Conservation (phyloP, 352 stramenopile genomes). For the Globisporangium nagaii region DNA sequence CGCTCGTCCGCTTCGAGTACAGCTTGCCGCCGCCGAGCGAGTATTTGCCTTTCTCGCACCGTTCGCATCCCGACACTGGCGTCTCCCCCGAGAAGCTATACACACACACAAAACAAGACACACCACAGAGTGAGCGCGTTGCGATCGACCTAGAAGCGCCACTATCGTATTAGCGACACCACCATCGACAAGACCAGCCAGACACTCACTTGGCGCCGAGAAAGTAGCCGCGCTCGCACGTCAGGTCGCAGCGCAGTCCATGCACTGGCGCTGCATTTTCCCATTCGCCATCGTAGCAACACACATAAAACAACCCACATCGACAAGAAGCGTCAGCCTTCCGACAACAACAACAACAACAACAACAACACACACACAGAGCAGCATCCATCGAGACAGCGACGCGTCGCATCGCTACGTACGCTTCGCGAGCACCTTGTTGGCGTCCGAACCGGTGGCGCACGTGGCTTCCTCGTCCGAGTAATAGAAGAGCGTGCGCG, state of each 20-base stretch:
- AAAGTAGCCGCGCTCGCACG: slow-evolving; percentile 64
- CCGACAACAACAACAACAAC: neutral
- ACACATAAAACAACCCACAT: too few relatives aligned
- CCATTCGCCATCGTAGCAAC: too few relatives aligned
- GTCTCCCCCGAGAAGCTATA: slow-evolving; percentile 46
- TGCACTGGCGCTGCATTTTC: slow-evolving; percentile 66
- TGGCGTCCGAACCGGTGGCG: slow-evolving; percentile 20
- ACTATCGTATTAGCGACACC: neutral
- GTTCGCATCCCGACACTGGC: slow-evolving; percentile 68
- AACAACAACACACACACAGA: neutral
- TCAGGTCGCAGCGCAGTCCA: slow-evolving; percentile 61
- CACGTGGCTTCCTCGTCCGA: slow-evolving; percentile 47
- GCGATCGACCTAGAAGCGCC: too few relatives aligned
- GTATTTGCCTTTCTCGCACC: slow-evolving; percentile 66
- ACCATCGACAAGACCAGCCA: neutral
- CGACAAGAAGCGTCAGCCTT: too few relatives aligned
- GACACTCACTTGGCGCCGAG: slow-evolving; percentile 70
- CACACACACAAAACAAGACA: neutral
- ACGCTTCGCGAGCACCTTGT: slow-evolving; percentile 44
- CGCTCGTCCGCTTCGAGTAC: slow-evolving; percentile 63
- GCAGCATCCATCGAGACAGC: too few relatives aligned
- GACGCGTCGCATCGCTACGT: slow-evolving; percentile 13
- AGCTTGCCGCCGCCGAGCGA: slow-evolving; percentile 71
- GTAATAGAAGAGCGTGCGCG: slow-evolving; percentile 74
- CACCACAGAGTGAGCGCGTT: too few relatives aligned